phyloP scores from a whole-genome alignment of 768 basidiomycete genomes.

The Candolleomyces aberdarensis region DNA sequence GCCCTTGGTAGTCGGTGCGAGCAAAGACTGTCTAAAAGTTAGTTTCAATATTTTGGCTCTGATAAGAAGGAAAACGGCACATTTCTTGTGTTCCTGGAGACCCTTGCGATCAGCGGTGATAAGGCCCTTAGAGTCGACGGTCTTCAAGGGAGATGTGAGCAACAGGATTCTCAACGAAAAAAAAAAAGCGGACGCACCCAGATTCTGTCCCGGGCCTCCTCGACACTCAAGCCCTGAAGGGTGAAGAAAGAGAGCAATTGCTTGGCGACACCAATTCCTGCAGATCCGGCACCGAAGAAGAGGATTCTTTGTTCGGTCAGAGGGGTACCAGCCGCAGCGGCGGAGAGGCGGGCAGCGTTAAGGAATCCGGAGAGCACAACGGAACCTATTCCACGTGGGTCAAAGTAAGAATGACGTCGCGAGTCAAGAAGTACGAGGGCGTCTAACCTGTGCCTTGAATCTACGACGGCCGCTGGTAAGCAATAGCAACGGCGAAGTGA shows the following conservation, averaged over 20 bases:
- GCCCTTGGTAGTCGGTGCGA: conserved; percentile 64
- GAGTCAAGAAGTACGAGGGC: not conserved
- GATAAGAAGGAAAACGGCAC: conserved; percentile 22
- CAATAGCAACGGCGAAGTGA: not conserved
- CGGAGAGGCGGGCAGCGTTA: conserved; percentile 64
- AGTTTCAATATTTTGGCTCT: not conserved
- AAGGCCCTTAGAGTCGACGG: conserved; percentile 75
- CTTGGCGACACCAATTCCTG: conserved; percentile 86
- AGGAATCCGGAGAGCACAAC: conserved; percentile 75
- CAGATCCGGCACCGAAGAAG: conserved; percentile 89
- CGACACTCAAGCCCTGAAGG: conserved; percentile 57
- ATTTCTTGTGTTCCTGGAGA: conserved; percentile 73
- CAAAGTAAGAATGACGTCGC: not conserved
- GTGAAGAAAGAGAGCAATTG: conserved; percentile 84
- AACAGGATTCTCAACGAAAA: conserved; percentile 13
- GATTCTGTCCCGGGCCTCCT: conserved; percentile 64
- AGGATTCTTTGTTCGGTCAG: conserved; percentile 76
- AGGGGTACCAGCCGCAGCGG: conserved; percentile 49
- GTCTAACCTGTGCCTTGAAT: conserved; percentile 60
- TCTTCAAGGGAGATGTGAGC: conserved; percentile 29
- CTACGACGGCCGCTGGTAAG: conserved; percentile 25
- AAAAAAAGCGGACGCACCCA: conserved; percentile 43
- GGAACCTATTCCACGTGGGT: conserved; percentile 39
- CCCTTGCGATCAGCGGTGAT: conserved; percentile 67
- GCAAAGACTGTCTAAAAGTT: conserved; percentile 62